phyloP scores from a whole-genome alignment of 768 basidiomycete species.

The Grammothele lineata region DNA sequence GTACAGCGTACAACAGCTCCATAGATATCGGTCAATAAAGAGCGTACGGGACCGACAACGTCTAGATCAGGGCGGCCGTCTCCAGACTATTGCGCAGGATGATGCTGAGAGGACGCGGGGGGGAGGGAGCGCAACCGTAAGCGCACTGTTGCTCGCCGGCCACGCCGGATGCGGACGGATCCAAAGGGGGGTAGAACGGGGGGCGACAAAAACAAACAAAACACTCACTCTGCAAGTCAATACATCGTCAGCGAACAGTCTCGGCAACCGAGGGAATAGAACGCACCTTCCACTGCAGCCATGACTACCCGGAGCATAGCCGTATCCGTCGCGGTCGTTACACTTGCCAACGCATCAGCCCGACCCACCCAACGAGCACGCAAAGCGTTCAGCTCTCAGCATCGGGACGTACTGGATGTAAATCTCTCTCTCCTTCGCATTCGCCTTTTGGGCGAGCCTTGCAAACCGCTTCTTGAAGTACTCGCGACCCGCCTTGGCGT shows the following conservation, averaged over 20 bases:
- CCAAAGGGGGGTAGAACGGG: too few relatives aligned
- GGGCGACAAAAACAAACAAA: slow-evolving; percentile 20
- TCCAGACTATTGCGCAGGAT: slow-evolving; percentile 63
- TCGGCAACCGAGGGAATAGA: neutral
- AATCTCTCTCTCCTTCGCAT: slow-evolving; percentile 84
- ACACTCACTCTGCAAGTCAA: slow-evolving; percentile 60
- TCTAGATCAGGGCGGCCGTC: slow-evolving; percentile 60
- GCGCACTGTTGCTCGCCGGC: slow-evolving; percentile 8
- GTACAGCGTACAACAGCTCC: slow-evolving; percentile 10
- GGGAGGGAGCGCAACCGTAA: slow-evolving; percentile 11
- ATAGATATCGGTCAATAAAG: slow-evolving; percentile 2
- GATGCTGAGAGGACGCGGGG: slow-evolving; percentile 44
- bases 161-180: too few relatives aligned
- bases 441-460: slow-evolving; percentile 78
- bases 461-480: slow-evolving; percentile 89
- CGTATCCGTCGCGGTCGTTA: slow-evolving; percentile 89
- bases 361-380: neutral
- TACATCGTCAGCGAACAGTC: slow-evolving; percentile 9
- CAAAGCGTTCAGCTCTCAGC: slow-evolving; percentile 5
- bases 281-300: slow-evolving; percentile 92
- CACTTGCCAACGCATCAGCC: slow-evolving; percentile 39
- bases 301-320: slow-evolving; percentile 86
- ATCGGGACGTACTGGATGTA: slow-evolving; percentile 80
- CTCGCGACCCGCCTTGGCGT: slow-evolving; percentile 72
- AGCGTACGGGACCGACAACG: neutral